These are phyloP conservation scores for Euphorbia celastroides DNA, from an alignment of 441 rosid genomes.

Conservation along the genomic window DNA sequence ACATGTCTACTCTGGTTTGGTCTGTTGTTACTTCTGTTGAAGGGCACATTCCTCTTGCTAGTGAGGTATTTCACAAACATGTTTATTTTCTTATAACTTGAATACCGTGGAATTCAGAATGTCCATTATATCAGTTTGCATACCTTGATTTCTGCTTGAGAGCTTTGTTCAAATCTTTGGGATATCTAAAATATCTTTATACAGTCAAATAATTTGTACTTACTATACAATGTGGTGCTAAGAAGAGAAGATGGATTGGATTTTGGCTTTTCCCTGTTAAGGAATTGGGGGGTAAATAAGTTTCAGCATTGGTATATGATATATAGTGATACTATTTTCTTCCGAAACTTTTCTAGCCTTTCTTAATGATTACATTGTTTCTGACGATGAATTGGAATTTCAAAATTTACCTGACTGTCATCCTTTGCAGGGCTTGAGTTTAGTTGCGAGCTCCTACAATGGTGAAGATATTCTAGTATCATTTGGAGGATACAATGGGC, in stretches of 20 bases:
- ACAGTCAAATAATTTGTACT: not conserved
- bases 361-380: not conserved
- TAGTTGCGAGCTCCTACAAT: conserved; percentile 61
- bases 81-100: not conserved
- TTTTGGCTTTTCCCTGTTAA: conserved; percentile 7
- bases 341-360: not conserved
- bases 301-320: not conserved
- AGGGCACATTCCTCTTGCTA: conserved; percentile 94
- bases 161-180: not conserved
- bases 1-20: conserved; percentile 98
- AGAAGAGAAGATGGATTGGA: not conserved
- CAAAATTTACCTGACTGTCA: conserved; percentile 3
- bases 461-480: conserved; percentile 84
- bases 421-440: conserved; percentile 70
- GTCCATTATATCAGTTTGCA: not conserved
- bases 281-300: not conserved
- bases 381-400: not conserved
- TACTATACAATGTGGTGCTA: not conserved
- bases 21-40: conserved; percentile 77
- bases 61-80: conserved; percentile 61
- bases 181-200: not conserved
- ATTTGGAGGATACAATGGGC: conserved; percentile 96
- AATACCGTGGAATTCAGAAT: not conserved
- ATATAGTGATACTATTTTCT: not conserved
- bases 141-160: not conserved